Percentiles rank a stretch among this genome's conserved stretches.
phyloP scores from a whole-genome alignment of 1,139 yeast species.

The Suhomyces chickasaworum region DNA sequence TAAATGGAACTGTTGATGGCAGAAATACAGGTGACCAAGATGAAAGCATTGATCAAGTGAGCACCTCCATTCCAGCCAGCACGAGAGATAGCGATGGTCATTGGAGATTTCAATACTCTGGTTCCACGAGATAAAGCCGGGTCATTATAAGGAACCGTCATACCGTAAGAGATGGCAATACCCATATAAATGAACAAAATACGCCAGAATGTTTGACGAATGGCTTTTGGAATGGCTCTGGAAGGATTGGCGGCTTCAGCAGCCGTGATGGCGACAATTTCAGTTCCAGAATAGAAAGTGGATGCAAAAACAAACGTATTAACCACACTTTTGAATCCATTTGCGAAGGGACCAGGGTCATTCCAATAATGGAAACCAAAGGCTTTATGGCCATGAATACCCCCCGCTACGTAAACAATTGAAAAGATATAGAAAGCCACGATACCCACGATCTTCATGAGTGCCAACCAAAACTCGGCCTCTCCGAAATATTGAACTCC shows the following conservation, averaged over 20 bases:
- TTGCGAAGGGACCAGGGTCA: slow-evolving; percentile 49
- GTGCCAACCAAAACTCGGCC: slow-evolving; percentile 65
- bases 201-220: slow-evolving; percentile 58
- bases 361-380: slow-evolving; percentile 56
- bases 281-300: slow-evolving; percentile 61
- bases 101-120: slow-evolving; percentile 43
- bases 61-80: slow-evolving; percentile 57
- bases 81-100: slow-evolving; percentile 43
- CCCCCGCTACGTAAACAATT: slow-evolving; percentile 66
- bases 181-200: slow-evolving; percentile 58
- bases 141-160: slow-evolving; percentile 58
- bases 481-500: slow-evolving; percentile 69
- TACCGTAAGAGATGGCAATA: slow-evolving; percentile 52
- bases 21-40: slow-evolving; percentile 52
- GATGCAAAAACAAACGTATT: slow-evolving; percentile 70
- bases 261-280: slow-evolving; percentile 58
- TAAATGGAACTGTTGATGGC: slow-evolving; percentile 58
- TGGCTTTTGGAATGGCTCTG: slow-evolving; percentile 58
- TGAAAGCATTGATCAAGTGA: slow-evolving; percentile 53
- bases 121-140: slow-evolving; percentile 27
- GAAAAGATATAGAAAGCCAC: slow-evolving; percentile 61
- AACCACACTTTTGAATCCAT: slow-evolving; percentile 56
- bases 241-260: slow-evolving; percentile 59
- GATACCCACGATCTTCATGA: slow-evolving; percentile 55
- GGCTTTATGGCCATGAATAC: slow-evolving; percentile 54